Percentiles rank a stretch among this genome's conserved stretches.
Evolutionary conservation across 345 rosid species (phyloP).

Genomic region (Citrus australasica): DNA sequence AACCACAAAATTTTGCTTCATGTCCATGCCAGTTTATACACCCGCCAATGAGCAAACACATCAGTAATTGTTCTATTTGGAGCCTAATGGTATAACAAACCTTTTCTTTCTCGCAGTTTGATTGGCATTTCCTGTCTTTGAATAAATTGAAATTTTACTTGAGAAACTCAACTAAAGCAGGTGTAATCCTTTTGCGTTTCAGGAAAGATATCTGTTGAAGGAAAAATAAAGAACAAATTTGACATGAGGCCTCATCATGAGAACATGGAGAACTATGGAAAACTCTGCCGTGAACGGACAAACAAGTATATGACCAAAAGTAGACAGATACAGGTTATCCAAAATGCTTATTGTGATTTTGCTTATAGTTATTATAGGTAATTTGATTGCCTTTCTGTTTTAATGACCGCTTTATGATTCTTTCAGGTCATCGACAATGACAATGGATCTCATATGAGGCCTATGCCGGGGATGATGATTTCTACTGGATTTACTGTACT

Average conservation of each 20-base stretch:
- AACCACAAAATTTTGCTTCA: background rate
- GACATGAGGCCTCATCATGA: constrained; percentile 82
- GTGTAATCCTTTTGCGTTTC: constrained; percentile 16
- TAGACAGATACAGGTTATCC: constrained; percentile 74
- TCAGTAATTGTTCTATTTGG: background rate
- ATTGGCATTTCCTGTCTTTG: background rate
- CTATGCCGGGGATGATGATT: constrained; percentile 63
- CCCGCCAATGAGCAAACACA: background rate
- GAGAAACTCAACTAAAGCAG: background rate
- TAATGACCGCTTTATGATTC: constrained; percentile 1
- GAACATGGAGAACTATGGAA: constrained; percentile 71
- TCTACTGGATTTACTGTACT: constrained; percentile 41
- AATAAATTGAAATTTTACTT: background rate
- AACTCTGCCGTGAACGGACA: constrained; percentile 78
- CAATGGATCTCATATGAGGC: constrained; percentile 76
- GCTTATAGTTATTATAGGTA: background rate
- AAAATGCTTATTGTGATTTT: background rate
- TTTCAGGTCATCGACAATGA: constrained; percentile 80
- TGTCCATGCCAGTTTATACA: background rate
- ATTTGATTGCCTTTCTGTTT: background rate
- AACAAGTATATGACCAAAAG: constrained; percentile 62
- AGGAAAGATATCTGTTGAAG: constrained; percentile 66
- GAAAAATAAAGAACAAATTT: constrained; percentile 74
- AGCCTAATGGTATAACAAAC: background rate
- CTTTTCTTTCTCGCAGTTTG: background rate